These are phyloP conservation scores for Eucalyptus marginata DNA, from an alignment of 345 rosid genomes.

Conservation along the genomic window DNA sequence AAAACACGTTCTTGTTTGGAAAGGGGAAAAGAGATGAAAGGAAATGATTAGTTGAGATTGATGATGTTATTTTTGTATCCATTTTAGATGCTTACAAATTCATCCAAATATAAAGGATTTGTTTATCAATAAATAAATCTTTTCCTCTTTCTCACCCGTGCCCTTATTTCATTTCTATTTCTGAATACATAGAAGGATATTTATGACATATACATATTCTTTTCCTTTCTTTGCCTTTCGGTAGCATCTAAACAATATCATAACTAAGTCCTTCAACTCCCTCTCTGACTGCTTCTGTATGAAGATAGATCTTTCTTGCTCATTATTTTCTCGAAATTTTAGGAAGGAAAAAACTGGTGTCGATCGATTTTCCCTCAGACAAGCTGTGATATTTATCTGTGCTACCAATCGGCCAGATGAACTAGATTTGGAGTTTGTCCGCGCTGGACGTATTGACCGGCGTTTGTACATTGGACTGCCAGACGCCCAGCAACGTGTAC, in stretches of 20 bases:
- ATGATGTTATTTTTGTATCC: not conserved
- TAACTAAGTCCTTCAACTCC: not conserved
- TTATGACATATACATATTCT: not conserved
- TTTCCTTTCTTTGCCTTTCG: not conserved
- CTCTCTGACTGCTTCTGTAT: not conserved
- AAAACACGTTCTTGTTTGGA: not conserved
- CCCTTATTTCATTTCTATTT: not conserved
- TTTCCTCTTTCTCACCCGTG: not conserved
- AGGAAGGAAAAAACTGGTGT: conserved; percentile 89
- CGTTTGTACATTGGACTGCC: conserved; percentile 93
- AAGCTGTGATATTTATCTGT: conserved; percentile 97
- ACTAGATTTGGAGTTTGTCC: conserved; percentile 89
- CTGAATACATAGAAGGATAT: not conserved
- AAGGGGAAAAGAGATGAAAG: not conserved
- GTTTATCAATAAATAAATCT: not conserved
- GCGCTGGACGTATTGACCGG: conserved; percentile 88
- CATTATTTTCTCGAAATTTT: not conserved
- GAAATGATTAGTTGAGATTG: not conserved
- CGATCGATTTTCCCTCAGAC: conserved; percentile 82
- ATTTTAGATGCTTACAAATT: not conserved
- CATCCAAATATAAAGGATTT: not conserved
- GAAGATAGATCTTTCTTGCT: not conserved
- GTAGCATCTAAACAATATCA: not conserved
- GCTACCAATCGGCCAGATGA: conserved; percentile 99
- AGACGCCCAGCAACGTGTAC: conserved; percentile 81